Conservation (phyloP, 305 asterid species). For the Withania somnifera region DNA sequence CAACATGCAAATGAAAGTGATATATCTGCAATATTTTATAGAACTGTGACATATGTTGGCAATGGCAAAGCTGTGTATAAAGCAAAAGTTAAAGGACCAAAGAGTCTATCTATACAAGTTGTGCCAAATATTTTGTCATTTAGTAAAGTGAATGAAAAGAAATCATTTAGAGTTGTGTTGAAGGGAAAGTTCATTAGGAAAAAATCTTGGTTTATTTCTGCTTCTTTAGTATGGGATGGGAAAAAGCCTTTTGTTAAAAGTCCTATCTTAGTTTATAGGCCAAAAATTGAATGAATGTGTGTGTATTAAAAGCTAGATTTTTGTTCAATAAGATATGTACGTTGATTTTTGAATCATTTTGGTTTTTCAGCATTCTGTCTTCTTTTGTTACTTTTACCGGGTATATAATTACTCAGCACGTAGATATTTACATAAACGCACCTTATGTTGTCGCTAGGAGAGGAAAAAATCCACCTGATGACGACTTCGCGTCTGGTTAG, state of each 20-base stretch:
- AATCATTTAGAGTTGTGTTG: slow-evolving; percentile 41
- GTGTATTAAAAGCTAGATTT: not conserved
- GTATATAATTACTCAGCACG: not conserved
- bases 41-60: slow-evolving; percentile 58
- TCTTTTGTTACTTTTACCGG: too few relatives aligned
- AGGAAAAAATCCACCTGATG: not conserved
- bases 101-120: slow-evolving; percentile 34
- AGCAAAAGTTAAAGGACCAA: slow-evolving; percentile 28
- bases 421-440: too few relatives aligned
- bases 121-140: slow-evolving; percentile 37
- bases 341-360: not conserved
- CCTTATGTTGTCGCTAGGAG: too few relatives aligned
- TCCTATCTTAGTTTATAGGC: slow-evolving; percentile 50
- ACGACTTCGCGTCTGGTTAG: not conserved
- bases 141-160: slow-evolving; percentile 18
- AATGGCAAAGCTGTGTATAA: slow-evolving; percentile 22
- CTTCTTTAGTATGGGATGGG: slow-evolving; percentile 46
- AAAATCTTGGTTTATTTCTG: slow-evolving; percentile 31
- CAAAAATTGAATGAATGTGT: not conserved
- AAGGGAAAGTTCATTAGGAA: slow-evolving; percentile 21
- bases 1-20: not conserved
- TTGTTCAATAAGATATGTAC: not conserved
- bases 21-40: slow-evolving; percentile 39
- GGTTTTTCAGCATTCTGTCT: not conserved
- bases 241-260: slow-evolving; percentile 40